phyloP scores from a whole-genome alignment of 2,329 filamentous ascomycete genomes.

The Neonectria sp. region DNA sequence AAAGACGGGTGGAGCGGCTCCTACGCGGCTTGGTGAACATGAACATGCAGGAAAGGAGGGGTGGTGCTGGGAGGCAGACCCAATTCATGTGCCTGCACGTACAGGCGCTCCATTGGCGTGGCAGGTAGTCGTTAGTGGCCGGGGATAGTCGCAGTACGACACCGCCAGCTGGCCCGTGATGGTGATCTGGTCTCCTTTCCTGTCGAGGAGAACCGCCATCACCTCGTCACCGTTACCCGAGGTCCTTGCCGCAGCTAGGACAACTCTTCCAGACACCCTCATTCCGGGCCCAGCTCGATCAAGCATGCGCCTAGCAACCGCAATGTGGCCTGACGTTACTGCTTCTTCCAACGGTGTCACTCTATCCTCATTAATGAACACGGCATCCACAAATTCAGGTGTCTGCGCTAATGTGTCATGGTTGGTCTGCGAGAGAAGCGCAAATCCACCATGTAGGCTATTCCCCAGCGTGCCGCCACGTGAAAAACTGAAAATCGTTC shows the following conservation, averaged over 20 bases:
- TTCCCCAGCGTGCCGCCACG: conserved; percentile 5
- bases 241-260: conserved; percentile 3
- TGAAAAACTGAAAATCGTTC: neutral
- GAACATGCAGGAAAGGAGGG: no score
- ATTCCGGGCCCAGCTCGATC: neutral
- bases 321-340: neutral
- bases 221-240: neutral
- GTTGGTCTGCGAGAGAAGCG: neutral
- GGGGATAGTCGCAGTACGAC: no score
- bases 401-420: neutral
- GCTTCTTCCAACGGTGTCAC: neutral
- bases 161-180: neutral
- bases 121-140: no score
- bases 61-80: no score
- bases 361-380: neutral
- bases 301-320: neutral
- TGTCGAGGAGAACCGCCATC: neutral
- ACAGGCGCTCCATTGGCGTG: no score
- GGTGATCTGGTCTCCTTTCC: neutral
- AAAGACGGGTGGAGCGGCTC: no score
- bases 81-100: no score
- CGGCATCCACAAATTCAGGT: neutral
- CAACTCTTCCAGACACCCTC: neutral
- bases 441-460: neutral
- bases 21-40: no score